phyloP scores from a whole-genome alignment of 2,329 filamentous ascomycete genomes.

The Talaromyces sp. region DNA sequence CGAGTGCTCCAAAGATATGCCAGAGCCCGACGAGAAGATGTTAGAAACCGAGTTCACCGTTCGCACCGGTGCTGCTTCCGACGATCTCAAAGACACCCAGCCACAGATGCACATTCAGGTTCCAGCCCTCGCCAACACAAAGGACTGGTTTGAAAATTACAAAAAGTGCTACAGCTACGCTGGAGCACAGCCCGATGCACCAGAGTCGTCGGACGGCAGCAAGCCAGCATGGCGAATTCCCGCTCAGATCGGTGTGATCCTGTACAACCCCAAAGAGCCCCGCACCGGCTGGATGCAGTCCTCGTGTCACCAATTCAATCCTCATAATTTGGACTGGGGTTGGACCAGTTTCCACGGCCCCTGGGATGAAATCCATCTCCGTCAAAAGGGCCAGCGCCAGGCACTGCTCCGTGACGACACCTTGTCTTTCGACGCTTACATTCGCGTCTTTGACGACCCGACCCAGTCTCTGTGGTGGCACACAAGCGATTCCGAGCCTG shows the following conservation, averaged over 20 bases:
- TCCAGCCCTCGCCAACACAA: conserved; percentile 22
- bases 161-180: conserved; percentile 21
- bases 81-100: conserved; percentile 24
- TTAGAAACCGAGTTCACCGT: conserved; percentile 38
- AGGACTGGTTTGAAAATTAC: conserved; percentile 28
- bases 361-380: conserved; percentile 54
- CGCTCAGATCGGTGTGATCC: conserved; percentile 58
- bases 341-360: conserved; percentile 60
- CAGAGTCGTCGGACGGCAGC: conserved; percentile 3
- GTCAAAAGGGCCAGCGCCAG: conserved; percentile 55
- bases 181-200: conserved; percentile 9
- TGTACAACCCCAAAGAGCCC: conserved; percentile 62
- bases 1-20: conserved; percentile 53
- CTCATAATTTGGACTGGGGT: conserved; percentile 57
- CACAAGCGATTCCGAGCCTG: conserved; percentile 47
- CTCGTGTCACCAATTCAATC: conserved; percentile 57
- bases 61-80: conserved; percentile 33
- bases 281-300: conserved; percentile 54
- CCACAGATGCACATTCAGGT: conserved; percentile 31
- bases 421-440: conserved; percentile 58
- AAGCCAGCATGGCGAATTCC: conserved; percentile 43
- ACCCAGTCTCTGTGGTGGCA: conserved; percentile 61
- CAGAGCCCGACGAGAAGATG: conserved; percentile 31
- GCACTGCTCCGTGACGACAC: conserved; percentile 58
- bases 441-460: conserved; percentile 57